These are phyloP conservation scores for Trichoderma lentiforme DNA, from an alignment of 2,329 filamentous ascomycete species.

Conservation along the genomic window DNA sequence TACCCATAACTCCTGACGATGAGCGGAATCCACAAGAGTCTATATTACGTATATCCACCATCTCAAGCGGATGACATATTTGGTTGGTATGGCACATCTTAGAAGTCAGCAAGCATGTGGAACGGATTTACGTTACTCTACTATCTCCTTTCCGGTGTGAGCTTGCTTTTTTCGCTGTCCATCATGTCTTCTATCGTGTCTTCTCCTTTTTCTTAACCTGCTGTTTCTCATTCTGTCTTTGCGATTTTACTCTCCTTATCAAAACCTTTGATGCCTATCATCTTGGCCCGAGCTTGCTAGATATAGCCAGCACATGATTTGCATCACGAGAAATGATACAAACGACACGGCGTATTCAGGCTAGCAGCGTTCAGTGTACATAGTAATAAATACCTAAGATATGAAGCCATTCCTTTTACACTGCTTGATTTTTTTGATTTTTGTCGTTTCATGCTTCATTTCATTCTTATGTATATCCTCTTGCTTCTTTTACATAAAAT, in stretches of 20 bases:
- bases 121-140: neutral
- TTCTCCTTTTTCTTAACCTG: neutral
- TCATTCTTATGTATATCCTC: no score
- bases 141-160: neutral
- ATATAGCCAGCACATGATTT: neutral
- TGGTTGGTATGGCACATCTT: neutral
- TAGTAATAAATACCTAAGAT: neutral
- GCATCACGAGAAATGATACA: neutral
- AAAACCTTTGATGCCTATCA: neutral
- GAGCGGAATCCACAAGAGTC: neutral
- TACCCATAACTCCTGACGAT: neutral
- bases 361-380: neutral
- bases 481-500: neutral
- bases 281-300: neutral
- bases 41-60: neutral
- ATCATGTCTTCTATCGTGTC: neutral
- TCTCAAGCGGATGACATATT: neutral
- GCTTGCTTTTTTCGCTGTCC: neutral
- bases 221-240: neutral
- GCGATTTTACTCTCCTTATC: neutral
- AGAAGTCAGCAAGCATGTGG: neutral
- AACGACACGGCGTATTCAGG: neutral
- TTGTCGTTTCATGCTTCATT: neutral
- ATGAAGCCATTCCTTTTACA: neutral
- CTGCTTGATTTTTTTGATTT: neutral